Base-by-base conservation (phyloP, 2,329 filamentous ascomycete genomes). In the Xylaria hypoxylon region DNA sequence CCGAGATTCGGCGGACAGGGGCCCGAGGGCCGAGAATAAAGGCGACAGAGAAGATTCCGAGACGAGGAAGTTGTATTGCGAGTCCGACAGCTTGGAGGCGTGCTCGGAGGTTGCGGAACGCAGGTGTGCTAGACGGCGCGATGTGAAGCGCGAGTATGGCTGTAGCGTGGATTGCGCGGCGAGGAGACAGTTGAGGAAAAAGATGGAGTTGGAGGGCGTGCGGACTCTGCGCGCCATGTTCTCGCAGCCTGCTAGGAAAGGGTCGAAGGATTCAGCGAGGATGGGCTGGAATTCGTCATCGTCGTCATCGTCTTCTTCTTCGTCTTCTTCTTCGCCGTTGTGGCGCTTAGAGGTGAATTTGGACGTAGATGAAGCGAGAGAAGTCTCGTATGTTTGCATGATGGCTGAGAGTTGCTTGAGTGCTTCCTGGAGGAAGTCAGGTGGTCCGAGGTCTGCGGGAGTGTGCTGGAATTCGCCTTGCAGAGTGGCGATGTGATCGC, bases 331-430 rank as follows among this genome's bases (percentile, higher is more conserved):
- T 17, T 64, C 57, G 24, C 26, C 31, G 0, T 47, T 44, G 24
- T 24, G 24, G 38, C 24, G 45, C 40, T 52, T 56, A 2, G 58
- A 40, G 7, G 22, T 17, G 17, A 26, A 6, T 42, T 57, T 55
- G 4, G 61, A 40, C 5, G 58, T 62, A 2, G 62, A 64, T 0
- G 86, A 80, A 1, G 90, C 87, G 26, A 96, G 82, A 0, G 94
- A 97, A 1, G 92, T 91, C 71, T 97, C 93, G 75, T 94, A 95
- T 22, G 92, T 96, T 76, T 91, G 92, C 84, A 97, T 92, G 57
- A 98, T 90, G 5, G 88, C 85, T 40, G 85, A 87, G 8, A 99
- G 83, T 71, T 92, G 91, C 70, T 93, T 90, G 1, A 99, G 83
- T 5, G 93, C 90, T 62, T 96, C 92, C 42, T 89, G 83, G 0